Conservation (phyloP, 2,329 filamentous ascomycete species). For the Aschersonia sp. region DNA sequence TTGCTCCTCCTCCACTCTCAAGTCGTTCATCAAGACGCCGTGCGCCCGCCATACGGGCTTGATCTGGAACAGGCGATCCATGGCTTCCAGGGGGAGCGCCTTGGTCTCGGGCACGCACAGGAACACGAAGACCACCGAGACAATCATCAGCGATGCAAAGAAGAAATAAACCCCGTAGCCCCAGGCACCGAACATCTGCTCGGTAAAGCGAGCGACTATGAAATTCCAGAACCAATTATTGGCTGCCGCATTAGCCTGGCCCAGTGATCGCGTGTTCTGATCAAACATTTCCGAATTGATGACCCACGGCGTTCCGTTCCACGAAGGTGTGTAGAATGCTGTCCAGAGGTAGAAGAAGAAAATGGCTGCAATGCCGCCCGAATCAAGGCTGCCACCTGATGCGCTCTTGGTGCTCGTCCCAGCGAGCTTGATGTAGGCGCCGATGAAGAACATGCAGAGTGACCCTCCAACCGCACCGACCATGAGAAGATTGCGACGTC, state of each 20-base stretch:
- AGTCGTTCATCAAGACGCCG: conserved; percentile 25
- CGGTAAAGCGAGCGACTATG: conserved; percentile 52
- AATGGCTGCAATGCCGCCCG: conserved; percentile 50
- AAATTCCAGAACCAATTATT: conserved; percentile 67
- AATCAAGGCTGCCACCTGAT: conserved; percentile 2
- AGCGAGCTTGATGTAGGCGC: conserved; percentile 22
- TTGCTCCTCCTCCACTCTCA: conserved; percentile 19
- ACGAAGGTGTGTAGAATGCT: conserved; percentile 55
- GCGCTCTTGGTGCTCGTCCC: conserved; percentile 14
- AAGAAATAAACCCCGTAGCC: conserved; percentile 56
- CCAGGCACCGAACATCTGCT: conserved; percentile 45
- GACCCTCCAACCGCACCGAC: conserved; percentile 47
- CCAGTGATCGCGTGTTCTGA: conserved; percentile 45
- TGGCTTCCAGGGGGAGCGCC: conserved; percentile 47
- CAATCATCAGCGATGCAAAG: conserved; percentile 48
- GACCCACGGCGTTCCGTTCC: conserved; percentile 67
- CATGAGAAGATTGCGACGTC: conserved; percentile 45
- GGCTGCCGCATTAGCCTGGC: conserved; percentile 56
- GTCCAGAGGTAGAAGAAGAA: conserved; percentile 44
- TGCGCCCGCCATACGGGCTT: conserved; percentile 31
- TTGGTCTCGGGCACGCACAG: conserved; percentile 55
- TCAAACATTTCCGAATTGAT: conserved; percentile 65
- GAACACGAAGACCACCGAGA: conserved; percentile 43
- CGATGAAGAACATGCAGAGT: conserved; percentile 51
- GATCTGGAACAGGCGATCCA: conserved; percentile 45